phyloP scores from a whole-genome alignment of 768 basidiomycete species.

The Boletus sensibilis region DNA sequence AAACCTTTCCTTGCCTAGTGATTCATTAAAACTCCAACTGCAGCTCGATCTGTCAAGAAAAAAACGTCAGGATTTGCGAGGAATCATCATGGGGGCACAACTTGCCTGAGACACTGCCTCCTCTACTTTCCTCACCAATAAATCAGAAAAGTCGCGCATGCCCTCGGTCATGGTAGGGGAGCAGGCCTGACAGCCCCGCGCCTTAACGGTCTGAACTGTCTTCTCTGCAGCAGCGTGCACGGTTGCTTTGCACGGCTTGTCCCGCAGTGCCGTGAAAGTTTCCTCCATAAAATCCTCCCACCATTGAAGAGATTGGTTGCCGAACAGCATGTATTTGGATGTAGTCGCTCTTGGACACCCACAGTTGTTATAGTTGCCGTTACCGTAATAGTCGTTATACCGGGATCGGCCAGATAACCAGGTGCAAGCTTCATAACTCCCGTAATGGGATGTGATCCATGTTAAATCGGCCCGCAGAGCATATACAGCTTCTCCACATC shows the following conservation, averaged over 20 bases:
- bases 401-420: constrained; percentile 3
- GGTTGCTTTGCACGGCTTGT: constrained; percentile 20
- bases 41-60: constrained; percentile 2
- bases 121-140: constrained; percentile 15
- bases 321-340: not conserved
- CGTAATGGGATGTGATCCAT: constrained; percentile 19
- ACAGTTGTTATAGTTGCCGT: not conserved
- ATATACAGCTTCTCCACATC: constrained; percentile 14
- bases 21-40: constrained; percentile 1
- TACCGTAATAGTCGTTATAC: not conserved
- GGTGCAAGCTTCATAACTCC: not conserved
- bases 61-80: not conserved
- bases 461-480: constrained; percentile 1
- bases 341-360: not conserved
- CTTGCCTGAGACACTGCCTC: constrained; percentile 9
- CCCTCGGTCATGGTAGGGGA: not conserved
- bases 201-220: not conserved
- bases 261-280: constrained; percentile 5
- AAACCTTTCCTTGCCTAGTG: no score
- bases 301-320: not conserved
- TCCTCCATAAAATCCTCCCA: constrained; percentile 21
- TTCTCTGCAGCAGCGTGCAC: not conserved
- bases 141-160: constrained; percentile 14
- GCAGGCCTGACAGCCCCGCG: not conserved
- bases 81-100: not conserved